A percentile compares a stretch with the other conserved stretches of the same genome.
Evolutionary conservation across 2,329 filamentous ascomycete genomes (phyloP).

Genomic region (Clonostachys chloroleuca): DNA sequence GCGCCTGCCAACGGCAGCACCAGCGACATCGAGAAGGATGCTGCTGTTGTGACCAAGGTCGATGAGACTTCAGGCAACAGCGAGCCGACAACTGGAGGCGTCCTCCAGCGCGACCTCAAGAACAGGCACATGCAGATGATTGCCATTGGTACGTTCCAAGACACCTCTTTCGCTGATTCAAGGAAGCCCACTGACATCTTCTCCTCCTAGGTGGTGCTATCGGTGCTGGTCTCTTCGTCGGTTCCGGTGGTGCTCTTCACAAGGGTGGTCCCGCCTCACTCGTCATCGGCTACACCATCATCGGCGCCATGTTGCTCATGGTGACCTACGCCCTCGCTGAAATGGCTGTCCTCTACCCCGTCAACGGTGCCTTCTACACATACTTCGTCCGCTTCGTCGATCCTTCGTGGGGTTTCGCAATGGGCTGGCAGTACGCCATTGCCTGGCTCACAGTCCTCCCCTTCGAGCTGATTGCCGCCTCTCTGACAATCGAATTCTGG

Average conservation of each 20-base stretch:
- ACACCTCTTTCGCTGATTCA: background rate
- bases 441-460: slow-evolving; percentile 40
- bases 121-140: slow-evolving; percentile 59
- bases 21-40: too few relatives aligned
- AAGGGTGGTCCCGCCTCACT: slow-evolving; percentile 42
- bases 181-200: background rate
- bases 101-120: slow-evolving; percentile 5
- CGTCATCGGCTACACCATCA: slow-evolving; percentile 11
- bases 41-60: too few relatives aligned
- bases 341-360: slow-evolving; percentile 56
- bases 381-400: slow-evolving; percentile 59
- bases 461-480: slow-evolving; percentile 42
- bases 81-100: background rate
- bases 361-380: slow-evolving; percentile 60
- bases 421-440: slow-evolving; percentile 38
- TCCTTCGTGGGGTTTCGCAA: slow-evolving; percentile 54
- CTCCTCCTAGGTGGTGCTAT: background rate
- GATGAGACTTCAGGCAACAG: too few relatives aligned
- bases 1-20: too few relatives aligned
- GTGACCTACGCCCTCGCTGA: slow-evolving; percentile 58
- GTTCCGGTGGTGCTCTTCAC: slow-evolving; percentile 48
- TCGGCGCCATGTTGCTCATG: background rate
- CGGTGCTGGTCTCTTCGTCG: slow-evolving; percentile 58
- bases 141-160: slow-evolving; percentile 50
- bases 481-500: slow-evolving; percentile 47